Conservation (phyloP, 257 asterid genomes). For the Salvia miltiorrhiza region DNA sequence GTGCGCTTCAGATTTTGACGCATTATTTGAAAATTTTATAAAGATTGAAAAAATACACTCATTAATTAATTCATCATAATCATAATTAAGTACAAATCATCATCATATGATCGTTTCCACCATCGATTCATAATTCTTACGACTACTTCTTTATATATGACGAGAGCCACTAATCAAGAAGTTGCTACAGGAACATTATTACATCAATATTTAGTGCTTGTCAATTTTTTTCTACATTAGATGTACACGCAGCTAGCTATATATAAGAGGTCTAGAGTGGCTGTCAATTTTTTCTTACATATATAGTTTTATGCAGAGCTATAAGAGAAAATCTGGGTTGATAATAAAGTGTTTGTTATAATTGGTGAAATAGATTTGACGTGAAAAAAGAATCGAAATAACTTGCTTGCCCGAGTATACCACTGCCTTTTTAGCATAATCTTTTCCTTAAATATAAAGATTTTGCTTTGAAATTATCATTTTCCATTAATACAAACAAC, state of each 20-base stretch:
- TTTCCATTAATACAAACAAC: slow-evolving; percentile 19
- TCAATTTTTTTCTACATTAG: neutral
- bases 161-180: too few species aligned
- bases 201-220: neutral
- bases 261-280: too few species aligned
- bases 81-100: too few species aligned
- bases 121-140: too few species aligned
- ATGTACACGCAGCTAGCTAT: too few species aligned
- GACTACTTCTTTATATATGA: too few species aligned
- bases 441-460: slow-evolving; percentile 9
- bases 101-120: too few species aligned
- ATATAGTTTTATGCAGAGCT: neutral
- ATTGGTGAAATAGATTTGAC: neutral
- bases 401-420: neutral
- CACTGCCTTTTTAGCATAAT: slow-evolving; percentile 5
- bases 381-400: neutral
- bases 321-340: neutral
- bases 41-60: too few species aligned
- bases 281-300: neutral
- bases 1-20: too few species aligned
- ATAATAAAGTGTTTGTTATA: neutral
- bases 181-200: too few species aligned
- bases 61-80: too few species aligned
- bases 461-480: neutral
- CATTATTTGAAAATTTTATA: too few species aligned